Evolutionary conservation across 352 stramenopile species (phyloP).

Genomic region (Phytophthora vignae): DNA sequence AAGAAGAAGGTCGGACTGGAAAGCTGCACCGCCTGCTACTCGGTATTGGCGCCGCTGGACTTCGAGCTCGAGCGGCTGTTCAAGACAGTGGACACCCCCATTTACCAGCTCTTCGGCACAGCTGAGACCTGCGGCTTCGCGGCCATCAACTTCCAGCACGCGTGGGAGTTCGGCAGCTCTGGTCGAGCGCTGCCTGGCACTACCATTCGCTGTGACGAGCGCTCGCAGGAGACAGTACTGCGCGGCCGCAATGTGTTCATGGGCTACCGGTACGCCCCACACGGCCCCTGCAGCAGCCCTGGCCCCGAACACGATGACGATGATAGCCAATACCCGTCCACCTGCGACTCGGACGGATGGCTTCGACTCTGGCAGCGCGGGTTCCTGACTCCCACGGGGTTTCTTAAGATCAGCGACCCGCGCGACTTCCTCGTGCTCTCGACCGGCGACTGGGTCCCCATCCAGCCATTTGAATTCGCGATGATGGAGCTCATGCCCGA

Average conservation of each 20-base stretch:
- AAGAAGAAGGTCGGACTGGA: slow-evolving; percentile 84
- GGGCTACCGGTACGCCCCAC: slow-evolving; percentile 54
- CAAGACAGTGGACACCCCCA: slow-evolving; percentile 83
- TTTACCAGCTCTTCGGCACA: slow-evolving; percentile 81
- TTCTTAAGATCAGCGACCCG: slow-evolving; percentile 77
- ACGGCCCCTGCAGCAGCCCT: slow-evolving; percentile 8
- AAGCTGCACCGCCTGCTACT: slow-evolving; percentile 79
- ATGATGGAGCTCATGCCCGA: slow-evolving; percentile 60
- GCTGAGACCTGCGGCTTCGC: slow-evolving; percentile 76
- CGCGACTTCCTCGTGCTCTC: slow-evolving; percentile 77
- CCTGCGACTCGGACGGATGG: slow-evolving; percentile 51
- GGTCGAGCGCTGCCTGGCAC: slow-evolving; percentile 68
- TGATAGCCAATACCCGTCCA: slow-evolving; percentile 25
- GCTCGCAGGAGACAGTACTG: slow-evolving; percentile 68
- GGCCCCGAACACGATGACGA: slow-evolving; percentile 15
- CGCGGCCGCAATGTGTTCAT: slow-evolving; percentile 78
- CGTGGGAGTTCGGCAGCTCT: slow-evolving; percentile 77
- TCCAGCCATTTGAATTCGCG: slow-evolving; percentile 65
- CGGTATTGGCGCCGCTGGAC: slow-evolving; percentile 75
- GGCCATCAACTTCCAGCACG: slow-evolving; percentile 74
- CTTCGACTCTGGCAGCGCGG: slow-evolving; percentile 64
- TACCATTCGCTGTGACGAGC: slow-evolving; percentile 68
- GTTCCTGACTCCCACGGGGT: slow-evolving; percentile 74
- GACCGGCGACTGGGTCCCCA: slow-evolving; percentile 79
- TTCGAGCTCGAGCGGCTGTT: slow-evolving; percentile 86